phyloP scores from a whole-genome alignment of 768 basidiomycete genomes.

The Calocybe cyanea region DNA sequence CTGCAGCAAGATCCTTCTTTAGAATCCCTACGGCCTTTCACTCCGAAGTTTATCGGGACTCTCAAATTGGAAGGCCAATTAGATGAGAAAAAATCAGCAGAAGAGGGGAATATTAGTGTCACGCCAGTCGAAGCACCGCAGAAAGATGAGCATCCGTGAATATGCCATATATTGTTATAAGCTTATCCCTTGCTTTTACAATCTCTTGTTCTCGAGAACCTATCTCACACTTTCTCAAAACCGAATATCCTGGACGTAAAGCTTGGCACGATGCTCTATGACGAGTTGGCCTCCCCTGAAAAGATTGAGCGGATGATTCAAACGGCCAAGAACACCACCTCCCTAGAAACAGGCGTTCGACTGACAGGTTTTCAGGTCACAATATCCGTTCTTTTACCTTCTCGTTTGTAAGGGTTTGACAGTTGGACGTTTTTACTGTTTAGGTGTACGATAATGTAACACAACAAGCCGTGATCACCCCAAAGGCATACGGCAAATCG shows the following conservation, averaged over 20 bases:
- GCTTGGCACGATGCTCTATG: slow-evolving; percentile 81
- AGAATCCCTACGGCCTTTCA: slow-evolving; percentile 48
- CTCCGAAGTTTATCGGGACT: slow-evolving; percentile 79
- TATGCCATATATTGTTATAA: neutral
- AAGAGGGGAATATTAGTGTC: slow-evolving; percentile 14
- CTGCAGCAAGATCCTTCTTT: slow-evolving; percentile 39
- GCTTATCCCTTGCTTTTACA: slow-evolving; percentile 32
- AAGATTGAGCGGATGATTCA: slow-evolving; percentile 79
- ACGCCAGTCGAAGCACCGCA: slow-evolving; percentile 10
- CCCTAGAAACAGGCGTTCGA: slow-evolving; percentile 68
- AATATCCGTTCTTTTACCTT: too few relatives aligned
- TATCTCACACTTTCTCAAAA: slow-evolving; percentile 65
- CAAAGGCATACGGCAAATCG: slow-evolving; percentile 76
- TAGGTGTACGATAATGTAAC: slow-evolving; percentile 73
- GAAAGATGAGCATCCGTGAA: slow-evolving; percentile 18
- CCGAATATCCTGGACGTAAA: slow-evolving; percentile 40
- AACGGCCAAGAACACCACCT: slow-evolving; percentile 68
- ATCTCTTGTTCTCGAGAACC: slow-evolving; percentile 83
- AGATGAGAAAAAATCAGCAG: slow-evolving; percentile 26
- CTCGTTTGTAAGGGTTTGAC: too few relatives aligned
- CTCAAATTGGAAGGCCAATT: slow-evolving; percentile 67
- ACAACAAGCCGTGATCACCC: slow-evolving; percentile 53
- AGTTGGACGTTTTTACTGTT: neutral
- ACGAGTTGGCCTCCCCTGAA: slow-evolving; percentile 57
- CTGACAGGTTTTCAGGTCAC: slow-evolving; percentile 88